phyloP scores from a whole-genome alignment of 1,284 basidiomycete species.

The Pascua sp. region DNA sequence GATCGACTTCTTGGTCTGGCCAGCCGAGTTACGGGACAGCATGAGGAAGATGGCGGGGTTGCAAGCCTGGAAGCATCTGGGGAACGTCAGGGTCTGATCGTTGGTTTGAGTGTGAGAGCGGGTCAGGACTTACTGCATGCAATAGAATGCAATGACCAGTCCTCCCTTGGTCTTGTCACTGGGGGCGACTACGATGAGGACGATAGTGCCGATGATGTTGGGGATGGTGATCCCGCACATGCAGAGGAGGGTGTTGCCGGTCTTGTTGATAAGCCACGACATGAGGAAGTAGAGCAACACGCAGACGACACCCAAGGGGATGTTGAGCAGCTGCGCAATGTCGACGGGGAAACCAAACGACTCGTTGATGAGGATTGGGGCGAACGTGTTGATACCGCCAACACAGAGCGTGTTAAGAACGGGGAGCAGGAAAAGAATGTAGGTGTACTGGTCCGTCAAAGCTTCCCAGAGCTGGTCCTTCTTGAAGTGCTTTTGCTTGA shows the following conservation, averaged over 20 bases:
- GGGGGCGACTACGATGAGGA: slow-evolving; percentile 18
- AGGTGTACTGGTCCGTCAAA: slow-evolving; percentile 29
- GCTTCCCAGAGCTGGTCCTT: slow-evolving; percentile 29
- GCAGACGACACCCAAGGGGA: slow-evolving; percentile 21
- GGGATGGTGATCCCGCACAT: slow-evolving; percentile 16
- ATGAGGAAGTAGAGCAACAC: slow-evolving; percentile 16
- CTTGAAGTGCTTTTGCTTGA: slow-evolving; percentile 30
- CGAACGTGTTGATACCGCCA: slow-evolving; percentile 33
- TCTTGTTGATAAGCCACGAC: slow-evolving; percentile 5
- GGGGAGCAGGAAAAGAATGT: slow-evolving; percentile 27
- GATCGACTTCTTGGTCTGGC: slow-evolving; percentile 20
- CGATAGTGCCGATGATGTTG: slow-evolving; percentile 17
- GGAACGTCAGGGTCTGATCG: too few species aligned
- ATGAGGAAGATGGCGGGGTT: slow-evolving; percentile 19
- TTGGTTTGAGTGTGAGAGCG: too few species aligned
- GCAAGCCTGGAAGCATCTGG: slow-evolving; percentile 3
- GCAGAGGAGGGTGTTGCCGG: background rate
- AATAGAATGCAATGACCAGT: slow-evolving; percentile 20
- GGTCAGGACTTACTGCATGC: too few species aligned
- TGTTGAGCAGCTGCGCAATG: slow-evolving; percentile 13
- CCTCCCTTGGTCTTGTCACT: slow-evolving; percentile 5
- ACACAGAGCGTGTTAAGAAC: slow-evolving; percentile 30
- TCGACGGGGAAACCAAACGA: slow-evolving; percentile 22
- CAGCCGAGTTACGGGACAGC: slow-evolving; percentile 21
- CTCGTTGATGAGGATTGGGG: slow-evolving; percentile 22